Evolutionary conservation across 202 grass and related monocot genomes (phyloP), one percentile per base, ranked within the genome.

Genomic region (Carex arenaria): DNA sequence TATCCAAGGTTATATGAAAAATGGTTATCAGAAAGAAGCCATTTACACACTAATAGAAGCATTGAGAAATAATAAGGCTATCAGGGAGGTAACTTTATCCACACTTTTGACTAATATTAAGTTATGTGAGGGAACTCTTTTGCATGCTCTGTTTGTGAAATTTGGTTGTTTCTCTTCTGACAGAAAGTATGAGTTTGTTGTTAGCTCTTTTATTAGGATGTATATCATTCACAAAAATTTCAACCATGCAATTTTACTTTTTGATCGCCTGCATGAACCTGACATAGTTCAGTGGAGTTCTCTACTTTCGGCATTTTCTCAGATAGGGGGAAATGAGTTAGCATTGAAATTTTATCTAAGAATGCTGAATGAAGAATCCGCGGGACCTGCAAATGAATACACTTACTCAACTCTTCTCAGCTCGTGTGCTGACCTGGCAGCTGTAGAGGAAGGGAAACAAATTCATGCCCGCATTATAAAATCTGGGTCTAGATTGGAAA

Each of bases 401-500:
- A 85, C 79, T 40, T 85, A 74, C 51, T 80, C 87, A 59, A 80
- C 76, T 75, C 34, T 88, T 57, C 70, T 83, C 19, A 89, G 70
- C n/a, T 82, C 83, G 9, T 85, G 87, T 78, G 83, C 83, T 49
- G 76, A 79, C 13, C 69, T 89, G 64, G 87, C 30, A 72, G 83
- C 83, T 77, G 2, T 63, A 7, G 78, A 82, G 49, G 83, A 85
- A 78, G 87, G 87, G 57, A 89, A 78, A 86, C 84, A 86, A 54
- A 85, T 86, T 63, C 87, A 86, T 83, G 78, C 84, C 40, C 52
- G 67, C 60, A 86, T 89, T 28, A 82, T 85, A 54, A 85, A 83
- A 77, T 82, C 61, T 36, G 84, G 63, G 36, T 53, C 28, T 53
- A 32, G 31, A 64, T 30, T 84, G 10, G 32, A 72, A 13, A 43